Base-by-base conservation (phyloP, 305 asterid species). In the Fraxinus baroniana region DNA sequence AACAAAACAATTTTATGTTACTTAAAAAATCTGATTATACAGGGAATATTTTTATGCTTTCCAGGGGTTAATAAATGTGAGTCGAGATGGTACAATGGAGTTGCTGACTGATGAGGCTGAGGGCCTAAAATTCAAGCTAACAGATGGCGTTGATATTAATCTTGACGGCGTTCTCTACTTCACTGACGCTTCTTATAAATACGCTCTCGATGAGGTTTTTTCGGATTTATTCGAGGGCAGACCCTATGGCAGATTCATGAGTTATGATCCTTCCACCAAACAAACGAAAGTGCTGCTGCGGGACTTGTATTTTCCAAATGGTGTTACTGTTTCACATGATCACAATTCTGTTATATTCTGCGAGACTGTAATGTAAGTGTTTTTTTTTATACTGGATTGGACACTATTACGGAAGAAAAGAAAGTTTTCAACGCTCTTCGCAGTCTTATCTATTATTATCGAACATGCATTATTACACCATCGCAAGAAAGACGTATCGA, bases 21-120 rank as follows among this genome's bases (percentile, higher is more conserved):
- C 32, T 28, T 28, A 26, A 26, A 28, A 28, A 28, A 28, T 28
- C 32, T 28, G 1, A 28, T 28, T 1, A 28, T 28, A 28, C 32
- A 28, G 32, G 32, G 32, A 28, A 28, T 28, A 32, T 7, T 39
- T 39, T 4, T 39, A 39, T 39, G 13, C 3, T 7, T 39, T 8
- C 72, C 91, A 95, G 99, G 99, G 99, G 55, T 89, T 95, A 77
- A 10, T 95, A 30, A 95, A 93, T 82, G 88, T 90, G 76, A 93
- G 92, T 64, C 74, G 32, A 32, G 91, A 89, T 18, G 98, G 98
- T n/a, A 87, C 6, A 17, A 78, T 91, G 15, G 83, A 93, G 60
- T 9, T 92, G 73, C 82, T 95, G 37, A 90, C 89, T 0, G 94
- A 91, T 37, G 97, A 92, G 80, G 97, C 97, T 0, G 96, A 94